phyloP scores from a whole-genome alignment of 257 asterid genomes.

The Galeopsis tetrahit region DNA sequence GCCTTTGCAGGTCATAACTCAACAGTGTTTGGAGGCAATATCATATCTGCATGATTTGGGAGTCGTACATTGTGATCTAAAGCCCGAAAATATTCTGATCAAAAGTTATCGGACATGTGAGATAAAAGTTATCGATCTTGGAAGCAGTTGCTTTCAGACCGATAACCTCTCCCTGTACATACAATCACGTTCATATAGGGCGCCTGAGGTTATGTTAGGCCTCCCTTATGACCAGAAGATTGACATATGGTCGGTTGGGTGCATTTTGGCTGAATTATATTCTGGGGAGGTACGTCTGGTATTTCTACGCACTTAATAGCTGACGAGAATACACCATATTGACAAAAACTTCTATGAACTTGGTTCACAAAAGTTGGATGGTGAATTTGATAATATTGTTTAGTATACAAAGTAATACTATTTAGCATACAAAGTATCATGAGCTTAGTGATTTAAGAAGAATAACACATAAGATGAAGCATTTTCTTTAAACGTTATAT shows the following conservation, averaged over 20 bases:
- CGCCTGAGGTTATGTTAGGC: constrained; percentile 92
- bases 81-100: constrained; percentile 89
- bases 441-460: too few species aligned
- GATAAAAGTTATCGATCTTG: constrained; percentile 87
- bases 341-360: too few species aligned
- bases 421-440: too few species aligned
- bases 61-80: constrained; percentile 83
- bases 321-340: background rate
- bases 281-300: constrained; percentile 71
- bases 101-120: constrained; percentile 78
- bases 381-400: too few species aligned
- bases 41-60: constrained; percentile 75
- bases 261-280: constrained; percentile 80
- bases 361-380: too few species aligned
- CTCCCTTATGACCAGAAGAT: constrained; percentile 77
- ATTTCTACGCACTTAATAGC: background rate
- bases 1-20: constrained; percentile 61
- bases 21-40: constrained; percentile 80
- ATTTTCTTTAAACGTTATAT: too few species aligned
- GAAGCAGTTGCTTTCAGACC: constrained; percentile 88
- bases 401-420: too few species aligned
- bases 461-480: too few species aligned
- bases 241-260: constrained; percentile 90
- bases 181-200: constrained; percentile 92
- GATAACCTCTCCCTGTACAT: constrained; percentile 70